phyloP scores from a whole-genome alignment of 495 filamentous ascomycete species.

The Gamarada debralockiae region DNA sequence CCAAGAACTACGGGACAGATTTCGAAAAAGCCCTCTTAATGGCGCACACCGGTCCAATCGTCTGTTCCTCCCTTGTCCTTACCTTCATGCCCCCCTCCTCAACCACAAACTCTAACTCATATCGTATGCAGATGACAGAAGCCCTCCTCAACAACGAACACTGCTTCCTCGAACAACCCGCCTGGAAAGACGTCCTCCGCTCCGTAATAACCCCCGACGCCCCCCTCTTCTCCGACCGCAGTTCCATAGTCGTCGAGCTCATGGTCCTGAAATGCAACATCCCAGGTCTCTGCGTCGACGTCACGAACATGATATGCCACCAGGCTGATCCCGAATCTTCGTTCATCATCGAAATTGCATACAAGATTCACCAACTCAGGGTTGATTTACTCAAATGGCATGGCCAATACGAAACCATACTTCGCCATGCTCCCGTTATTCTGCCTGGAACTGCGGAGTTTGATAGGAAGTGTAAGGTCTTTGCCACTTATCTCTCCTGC shows the following conservation, averaged over 20 bases:
- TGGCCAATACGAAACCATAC: not conserved
- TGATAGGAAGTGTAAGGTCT: slow-evolving; percentile 17
- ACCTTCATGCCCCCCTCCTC: too few species aligned
- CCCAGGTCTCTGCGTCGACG: slow-evolving; percentile 14
- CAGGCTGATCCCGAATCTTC: not conserved
- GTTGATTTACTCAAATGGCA: slow-evolving; percentile 9
- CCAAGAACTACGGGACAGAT: slow-evolving; percentile 28
- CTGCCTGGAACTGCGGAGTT: slow-evolving; percentile 1
- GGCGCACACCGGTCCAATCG: slow-evolving; percentile 30
- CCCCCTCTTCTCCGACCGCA: slow-evolving; percentile 20
- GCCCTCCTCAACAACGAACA: slow-evolving; percentile 24
- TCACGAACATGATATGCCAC: slow-evolving; percentile 12
- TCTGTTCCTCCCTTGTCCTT: slow-evolving; percentile 18
- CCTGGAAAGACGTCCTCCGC: slow-evolving; percentile 28
- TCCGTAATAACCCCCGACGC: slow-evolving; percentile 18
- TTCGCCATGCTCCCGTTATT: not conserved
- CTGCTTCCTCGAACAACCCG: slow-evolving; percentile 27
- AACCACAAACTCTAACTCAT: not conserved
- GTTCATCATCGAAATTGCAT: not conserved
- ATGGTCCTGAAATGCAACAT: slow-evolving; percentile 14
- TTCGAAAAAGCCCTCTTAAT: slow-evolving; percentile 36
- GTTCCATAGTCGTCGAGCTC: slow-evolving; percentile 24
- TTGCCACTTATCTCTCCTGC: slow-evolving; percentile 18
- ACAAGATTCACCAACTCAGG: slow-evolving; percentile 1
- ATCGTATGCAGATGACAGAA: slow-evolving; percentile 27